Percentiles rank a stretch among this genome's conserved stretches.
Evolutionary conservation across 495 filamentous ascomycete genomes (phyloP).

Genomic region (Aspergillus sclerotioniger): DNA sequence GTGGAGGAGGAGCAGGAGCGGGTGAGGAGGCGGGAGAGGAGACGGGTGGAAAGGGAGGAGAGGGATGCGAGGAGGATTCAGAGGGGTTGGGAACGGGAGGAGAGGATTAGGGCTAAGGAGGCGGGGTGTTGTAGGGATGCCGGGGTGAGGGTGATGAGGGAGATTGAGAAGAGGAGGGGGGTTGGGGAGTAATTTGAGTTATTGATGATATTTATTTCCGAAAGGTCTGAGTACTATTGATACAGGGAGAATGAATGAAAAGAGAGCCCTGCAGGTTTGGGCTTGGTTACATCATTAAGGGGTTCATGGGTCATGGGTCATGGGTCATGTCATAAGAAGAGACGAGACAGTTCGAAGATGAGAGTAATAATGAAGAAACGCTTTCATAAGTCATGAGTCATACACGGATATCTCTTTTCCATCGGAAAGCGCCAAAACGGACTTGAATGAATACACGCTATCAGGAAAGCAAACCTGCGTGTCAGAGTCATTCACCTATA

Average conservation of each 20-base stretch:
- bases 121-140: constrained; percentile 32
- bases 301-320: neutral
- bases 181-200: neutral
- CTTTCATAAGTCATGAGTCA: constrained; percentile 1
- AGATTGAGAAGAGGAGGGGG: constrained; percentile 24
- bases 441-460: neutral
- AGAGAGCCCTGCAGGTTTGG: neutral
- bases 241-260: constrained; percentile 3
- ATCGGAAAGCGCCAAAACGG: constrained; percentile 1
- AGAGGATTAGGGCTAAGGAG: constrained; percentile 36
- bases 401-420: constrained; percentile 5
- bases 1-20: constrained; percentile 39
- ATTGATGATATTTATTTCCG: neutral
- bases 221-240: neutral
- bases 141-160: constrained; percentile 32
- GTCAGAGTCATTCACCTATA: constrained; percentile 27
- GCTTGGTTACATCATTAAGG: neutral
- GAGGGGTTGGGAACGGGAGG: constrained; percentile 40
- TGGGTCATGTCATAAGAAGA: neutral
- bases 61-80: constrained; percentile 35
- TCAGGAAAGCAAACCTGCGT: constrained; percentile 9
- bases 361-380: neutral
- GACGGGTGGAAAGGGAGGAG: constrained; percentile 34
- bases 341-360: neutral
- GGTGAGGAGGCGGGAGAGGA: constrained; percentile 37